These are phyloP conservation scores for Colletotrichum euphorbiae DNA, from an alignment of 2,329 filamentous ascomycete genomes.

Conservation along the genomic window DNA sequence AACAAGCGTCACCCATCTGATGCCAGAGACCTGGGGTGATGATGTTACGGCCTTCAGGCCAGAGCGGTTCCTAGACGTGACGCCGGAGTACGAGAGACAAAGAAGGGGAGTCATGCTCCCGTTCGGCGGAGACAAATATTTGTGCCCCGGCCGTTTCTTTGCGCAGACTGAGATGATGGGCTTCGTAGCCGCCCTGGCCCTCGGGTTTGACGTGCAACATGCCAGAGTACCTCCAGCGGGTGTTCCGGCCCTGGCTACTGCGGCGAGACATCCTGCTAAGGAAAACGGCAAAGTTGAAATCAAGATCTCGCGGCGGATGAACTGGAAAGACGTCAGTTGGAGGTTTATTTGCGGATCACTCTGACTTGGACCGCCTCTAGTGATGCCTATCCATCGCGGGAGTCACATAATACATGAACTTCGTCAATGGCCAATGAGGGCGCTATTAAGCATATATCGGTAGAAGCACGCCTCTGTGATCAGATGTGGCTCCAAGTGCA, in stretches of 20 bases:
- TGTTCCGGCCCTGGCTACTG: constrained; percentile 30
- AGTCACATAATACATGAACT: not conserved
- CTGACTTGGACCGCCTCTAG: not conserved
- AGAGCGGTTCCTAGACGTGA: constrained; percentile 43
- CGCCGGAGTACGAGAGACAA: constrained; percentile 41
- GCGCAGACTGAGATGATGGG: constrained; percentile 47
- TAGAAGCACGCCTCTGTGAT: not conserved
- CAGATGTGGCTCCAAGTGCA: not conserved
- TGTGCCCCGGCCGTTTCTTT: constrained; percentile 49
- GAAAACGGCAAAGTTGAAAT: constrained; percentile 24
- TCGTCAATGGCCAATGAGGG: not conserved
- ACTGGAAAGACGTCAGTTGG: constrained; percentile 45
- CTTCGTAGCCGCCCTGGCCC: constrained; percentile 41
- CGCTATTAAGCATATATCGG: not conserved
- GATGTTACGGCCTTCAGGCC: constrained; percentile 42
- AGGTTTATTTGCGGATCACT: constrained; percentile 31
- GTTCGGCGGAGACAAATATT: constrained; percentile 49
- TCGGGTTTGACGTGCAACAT: constrained; percentile 44
- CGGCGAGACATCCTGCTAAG: constrained; percentile 34
- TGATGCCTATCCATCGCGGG: not conserved
- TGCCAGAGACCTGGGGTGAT: constrained; percentile 43
- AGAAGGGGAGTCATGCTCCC: constrained; percentile 45
- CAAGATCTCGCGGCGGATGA: constrained; percentile 38
- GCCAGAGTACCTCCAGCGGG: constrained; percentile 36
- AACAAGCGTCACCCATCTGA: constrained; percentile 43